phyloP scores from a whole-genome alignment of 306 rosid genomes.

The Glycine tomentella region DNA sequence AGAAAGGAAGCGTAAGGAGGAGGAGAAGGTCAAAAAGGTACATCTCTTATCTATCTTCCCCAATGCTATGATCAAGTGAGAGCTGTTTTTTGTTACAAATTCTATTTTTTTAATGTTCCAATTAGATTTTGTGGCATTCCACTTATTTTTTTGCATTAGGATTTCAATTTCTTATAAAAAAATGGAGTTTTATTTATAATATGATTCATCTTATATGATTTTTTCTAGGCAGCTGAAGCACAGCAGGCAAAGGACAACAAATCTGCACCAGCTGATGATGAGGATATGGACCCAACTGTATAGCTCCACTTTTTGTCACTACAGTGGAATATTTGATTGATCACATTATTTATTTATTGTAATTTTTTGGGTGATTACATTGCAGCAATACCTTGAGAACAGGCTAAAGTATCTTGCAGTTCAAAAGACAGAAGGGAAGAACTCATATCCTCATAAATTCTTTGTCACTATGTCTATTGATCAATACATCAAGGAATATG shows the following conservation, averaged over 20 bases:
- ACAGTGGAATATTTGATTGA: background rate
- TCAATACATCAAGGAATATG: slow-evolving; percentile 46
- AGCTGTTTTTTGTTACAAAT: background rate
- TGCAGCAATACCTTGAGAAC: slow-evolving; percentile 88
- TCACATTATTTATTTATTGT: background rate
- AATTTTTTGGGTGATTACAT: slow-evolving; percentile 16
- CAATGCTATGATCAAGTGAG: background rate
- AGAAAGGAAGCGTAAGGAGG: slow-evolving; percentile 28
- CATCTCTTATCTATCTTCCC: background rate
- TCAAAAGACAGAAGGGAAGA: slow-evolving; percentile 61
- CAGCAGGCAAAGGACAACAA: slow-evolving; percentile 61
- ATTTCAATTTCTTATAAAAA: slow-evolving; percentile 12
- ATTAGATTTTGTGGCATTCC: background rate
- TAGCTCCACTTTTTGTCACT: background rate
- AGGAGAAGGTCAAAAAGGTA: slow-evolving; percentile 18
- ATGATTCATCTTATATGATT: background rate
- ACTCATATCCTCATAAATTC: slow-evolving; percentile 91
- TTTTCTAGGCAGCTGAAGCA: slow-evolving; percentile 66
- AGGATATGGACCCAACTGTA: slow-evolving; percentile 60
- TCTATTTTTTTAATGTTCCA: background rate
- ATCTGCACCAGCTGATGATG: slow-evolving; percentile 67
- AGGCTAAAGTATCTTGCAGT: slow-evolving; percentile 74
- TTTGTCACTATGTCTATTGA: slow-evolving; percentile 61
- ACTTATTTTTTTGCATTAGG: background rate
- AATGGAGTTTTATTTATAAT: background rate